Percentiles rank a stretch among this genome's conserved stretches.
Evolutionary conservation across 2,329 filamentous ascomycete species (phyloP).

Genomic region (Fusarium sp.): DNA sequence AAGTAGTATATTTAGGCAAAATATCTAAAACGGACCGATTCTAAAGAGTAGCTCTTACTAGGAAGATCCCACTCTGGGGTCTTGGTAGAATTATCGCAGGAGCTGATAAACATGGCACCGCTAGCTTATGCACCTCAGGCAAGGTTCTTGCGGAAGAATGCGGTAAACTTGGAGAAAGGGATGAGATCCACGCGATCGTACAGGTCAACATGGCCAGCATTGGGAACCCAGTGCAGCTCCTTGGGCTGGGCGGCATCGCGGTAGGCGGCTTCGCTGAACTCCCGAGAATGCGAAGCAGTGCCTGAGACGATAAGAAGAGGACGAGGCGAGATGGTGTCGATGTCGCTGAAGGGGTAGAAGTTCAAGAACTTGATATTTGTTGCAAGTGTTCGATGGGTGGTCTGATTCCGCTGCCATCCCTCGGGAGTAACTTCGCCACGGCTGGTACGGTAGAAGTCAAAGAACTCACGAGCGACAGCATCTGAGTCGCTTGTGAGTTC

Average conservation of each 20-base stretch:
- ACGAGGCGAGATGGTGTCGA: not conserved
- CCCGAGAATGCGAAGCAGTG: not conserved
- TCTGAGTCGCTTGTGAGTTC: no score
- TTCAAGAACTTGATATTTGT: not conserved
- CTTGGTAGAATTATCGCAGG: no score
- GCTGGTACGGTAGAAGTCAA: not conserved
- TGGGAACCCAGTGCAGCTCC: not conserved
- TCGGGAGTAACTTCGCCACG: conserved; percentile 1
- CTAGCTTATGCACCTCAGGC: no score
- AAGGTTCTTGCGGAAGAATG: no score
- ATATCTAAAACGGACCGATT: no score
- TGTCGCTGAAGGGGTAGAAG: conserved; percentile 5
- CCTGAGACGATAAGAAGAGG: not conserved
- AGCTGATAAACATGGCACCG: no score
- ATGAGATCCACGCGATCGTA: conserved; percentile 3
- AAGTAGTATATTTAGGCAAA: no score
- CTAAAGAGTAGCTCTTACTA: no score
- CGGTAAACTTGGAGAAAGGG: no score
- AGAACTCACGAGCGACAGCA: not conserved
- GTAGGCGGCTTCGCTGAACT: conserved; percentile 3
- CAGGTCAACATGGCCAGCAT: not conserved
- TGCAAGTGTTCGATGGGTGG: not conserved
- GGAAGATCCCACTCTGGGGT: no score
- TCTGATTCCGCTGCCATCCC: no score
- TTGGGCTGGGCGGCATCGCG: not conserved